Percentiles rank a stretch among this genome's conserved stretches.
phyloP scores from a whole-genome alignment of 306 rosid species.

The Cicer yamashitae region DNA sequence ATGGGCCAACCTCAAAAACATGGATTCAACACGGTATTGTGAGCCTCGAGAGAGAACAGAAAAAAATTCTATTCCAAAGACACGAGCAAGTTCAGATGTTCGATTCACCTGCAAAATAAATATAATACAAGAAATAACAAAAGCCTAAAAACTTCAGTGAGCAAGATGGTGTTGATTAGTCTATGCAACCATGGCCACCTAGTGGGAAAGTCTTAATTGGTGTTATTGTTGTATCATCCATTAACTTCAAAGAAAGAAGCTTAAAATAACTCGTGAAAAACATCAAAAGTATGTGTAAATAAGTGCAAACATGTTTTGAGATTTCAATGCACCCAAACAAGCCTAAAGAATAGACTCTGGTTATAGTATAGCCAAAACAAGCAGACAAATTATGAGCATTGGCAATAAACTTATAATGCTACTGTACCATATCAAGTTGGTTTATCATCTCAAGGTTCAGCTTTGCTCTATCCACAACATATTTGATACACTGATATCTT shows the following conservation, averaged over 20 bases:
- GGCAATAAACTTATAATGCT: slow-evolving; percentile 31
- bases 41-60: slow-evolving; percentile 98
- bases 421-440: slow-evolving; percentile 84
- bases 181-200: background rate
- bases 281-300: slow-evolving; percentile 36
- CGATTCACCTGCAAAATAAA: slow-evolving; percentile 78
- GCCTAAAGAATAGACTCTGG: slow-evolving; percentile 13
- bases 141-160: slow-evolving; percentile 24
- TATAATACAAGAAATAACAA: slow-evolving; percentile 39
- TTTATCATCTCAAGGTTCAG: slow-evolving; percentile 83
- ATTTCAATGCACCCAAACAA: slow-evolving; percentile 44
- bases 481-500: slow-evolving; percentile 79
- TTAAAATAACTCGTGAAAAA: slow-evolving; percentile 38
- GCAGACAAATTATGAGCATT: slow-evolving; percentile 15
- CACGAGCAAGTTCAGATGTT: slow-evolving; percentile 97
- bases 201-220: background rate
- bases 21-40: slow-evolving; percentile 95
- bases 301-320: slow-evolving; percentile 26
- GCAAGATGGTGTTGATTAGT: slow-evolving; percentile 3
- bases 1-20: slow-evolving; percentile 92
- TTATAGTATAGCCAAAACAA: slow-evolving; percentile 22
- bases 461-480: slow-evolving; percentile 65
- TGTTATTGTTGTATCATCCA: slow-evolving; percentile 22
- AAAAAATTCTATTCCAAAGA: slow-evolving; percentile 95
- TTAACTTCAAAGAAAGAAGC: slow-evolving; percentile 30